Conservation (phyloP, 345 rosid species). For the Boechera divaricarpa region DNA sequence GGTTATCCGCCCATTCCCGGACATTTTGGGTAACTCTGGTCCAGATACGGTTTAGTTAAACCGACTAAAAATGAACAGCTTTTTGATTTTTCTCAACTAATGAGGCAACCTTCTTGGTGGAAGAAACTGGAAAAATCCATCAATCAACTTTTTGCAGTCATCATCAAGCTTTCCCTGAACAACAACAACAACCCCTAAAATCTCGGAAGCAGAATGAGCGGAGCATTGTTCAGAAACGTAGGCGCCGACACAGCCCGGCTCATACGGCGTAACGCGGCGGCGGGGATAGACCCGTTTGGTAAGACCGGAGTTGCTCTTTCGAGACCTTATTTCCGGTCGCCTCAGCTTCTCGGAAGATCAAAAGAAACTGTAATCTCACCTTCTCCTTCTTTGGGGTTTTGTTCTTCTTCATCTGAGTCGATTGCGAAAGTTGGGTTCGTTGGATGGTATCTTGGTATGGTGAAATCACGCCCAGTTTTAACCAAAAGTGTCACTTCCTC, state of each 20-base stretch:
- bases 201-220: slow-evolving; percentile 34
- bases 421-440: slow-evolving; percentile 51
- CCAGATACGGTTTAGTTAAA: background rate
- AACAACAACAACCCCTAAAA: background rate
- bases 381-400: slow-evolving; percentile 11
- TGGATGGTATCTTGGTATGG: slow-evolving; percentile 85
- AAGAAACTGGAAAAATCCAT: background rate
- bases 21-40: no score
- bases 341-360: slow-evolving; percentile 46
- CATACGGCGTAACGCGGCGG: slow-evolving; percentile 19
- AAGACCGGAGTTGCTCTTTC: slow-evolving; percentile 15
- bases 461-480: slow-evolving; percentile 76
- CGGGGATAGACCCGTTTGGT: background rate
- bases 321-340: slow-evolving; percentile 52
- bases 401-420: slow-evolving; percentile 45
- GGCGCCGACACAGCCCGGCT: slow-evolving; percentile 9
- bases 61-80: background rate
- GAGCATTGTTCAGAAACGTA: slow-evolving; percentile 18
- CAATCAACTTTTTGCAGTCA: background rate
- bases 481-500: slow-evolving; percentile 75
- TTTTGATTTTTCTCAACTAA: background rate
- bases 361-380: slow-evolving; percentile 45
- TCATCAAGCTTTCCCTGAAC: background rate
- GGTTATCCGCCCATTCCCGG: no score
- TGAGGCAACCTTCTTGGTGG: background rate